phyloP scores from a whole-genome alignment of 345 rosid species.

The Populus pruinosa region DNA sequence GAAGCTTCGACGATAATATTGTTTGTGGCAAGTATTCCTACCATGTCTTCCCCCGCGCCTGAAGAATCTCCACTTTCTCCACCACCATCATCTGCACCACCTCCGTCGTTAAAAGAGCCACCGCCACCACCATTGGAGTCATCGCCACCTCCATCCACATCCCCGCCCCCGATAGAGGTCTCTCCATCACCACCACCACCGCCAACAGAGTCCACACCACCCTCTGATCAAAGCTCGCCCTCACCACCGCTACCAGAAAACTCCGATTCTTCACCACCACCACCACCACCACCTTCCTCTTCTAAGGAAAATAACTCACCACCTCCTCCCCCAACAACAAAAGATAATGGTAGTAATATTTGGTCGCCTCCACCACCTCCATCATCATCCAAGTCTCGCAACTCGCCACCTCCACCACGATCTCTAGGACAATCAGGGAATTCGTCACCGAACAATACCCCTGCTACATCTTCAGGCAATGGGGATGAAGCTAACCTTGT shows the following conservation, averaged over 20 bases:
- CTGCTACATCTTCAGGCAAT: not conserved
- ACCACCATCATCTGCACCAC: conserved; percentile 14
- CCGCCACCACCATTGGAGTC: conserved; percentile 7
- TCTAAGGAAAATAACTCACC: not conserved
- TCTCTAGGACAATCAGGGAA: conserved; percentile 13
- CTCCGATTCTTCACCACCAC: conserved; percentile 33
- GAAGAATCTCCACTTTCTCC: conserved; percentile 19
- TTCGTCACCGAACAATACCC: conserved; percentile 3
- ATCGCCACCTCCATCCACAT: conserved; percentile 21
- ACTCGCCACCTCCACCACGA: conserved; percentile 30
- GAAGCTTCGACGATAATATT: not conserved
- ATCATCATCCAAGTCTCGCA: conserved; percentile 20
- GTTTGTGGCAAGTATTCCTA: conserved; percentile 8
- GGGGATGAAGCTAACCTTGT: not conserved
- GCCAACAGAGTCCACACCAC: conserved; percentile 19
- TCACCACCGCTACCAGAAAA: conserved; percentile 33
- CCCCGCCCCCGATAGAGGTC: not conserved
- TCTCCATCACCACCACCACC: conserved; percentile 22
- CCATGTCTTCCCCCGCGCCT: conserved; percentile 21
- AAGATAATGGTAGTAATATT: not conserved
- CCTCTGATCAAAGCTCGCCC: not conserved
- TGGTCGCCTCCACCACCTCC: conserved; percentile 30
- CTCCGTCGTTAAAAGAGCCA: conserved; percentile 18
- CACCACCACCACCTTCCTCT: conserved; percentile 23
- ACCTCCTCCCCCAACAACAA: not conserved